Evolutionary conservation across 345 rosid species (phyloP), one percentile per base, ranked within the genome.

Genomic region (Clarkia xantiana): DNA sequence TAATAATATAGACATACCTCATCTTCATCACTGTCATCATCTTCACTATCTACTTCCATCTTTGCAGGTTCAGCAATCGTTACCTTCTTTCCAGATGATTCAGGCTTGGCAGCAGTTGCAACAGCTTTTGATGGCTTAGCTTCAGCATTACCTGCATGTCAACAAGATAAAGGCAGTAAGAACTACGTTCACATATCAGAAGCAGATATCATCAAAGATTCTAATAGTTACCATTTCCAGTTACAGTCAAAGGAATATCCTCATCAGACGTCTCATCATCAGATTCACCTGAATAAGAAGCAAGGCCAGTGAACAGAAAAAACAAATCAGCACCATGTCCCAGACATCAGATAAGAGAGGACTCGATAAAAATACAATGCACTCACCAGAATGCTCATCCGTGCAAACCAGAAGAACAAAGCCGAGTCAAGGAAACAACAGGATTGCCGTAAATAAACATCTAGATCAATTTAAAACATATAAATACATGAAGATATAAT

Each of bases 251-350:
- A 0, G 59, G 73, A 40, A 67, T 40, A 7, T 49, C 70, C 45
- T 62, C 71, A 14, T 75, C 81, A 1, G 66, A 70, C 40, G 73
- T 63, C 6, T 80, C 94, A 49, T 44, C 78, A 61, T 66, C 41
- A 29, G 36, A 29, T 29, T 29, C 36, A 29, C 36, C 36, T 29
- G 36, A 29, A 7, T 3, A 3, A 29, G 36, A 29, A 29, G 36
- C 5, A 4, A 29, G 8, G 36, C 9, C 36, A 29, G 36, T 40
- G 14, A 20, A 34, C 11, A 4, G 45, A n/a, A 20, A 39, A 45
- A 45, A 42, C 0, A 15, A 9, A 0, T 25, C 6, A 12, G 42
- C 9, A 49, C 13, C 3, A 2, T 3, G 17, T n/a, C 11, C 14
- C 14, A 4, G 6, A 23, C 25, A 51, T 10, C 49, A 36, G 13